These are phyloP conservation scores for Septoria petroselini DNA, from an alignment of 2,329 filamentous ascomycete species.

Conservation along the genomic window DNA sequence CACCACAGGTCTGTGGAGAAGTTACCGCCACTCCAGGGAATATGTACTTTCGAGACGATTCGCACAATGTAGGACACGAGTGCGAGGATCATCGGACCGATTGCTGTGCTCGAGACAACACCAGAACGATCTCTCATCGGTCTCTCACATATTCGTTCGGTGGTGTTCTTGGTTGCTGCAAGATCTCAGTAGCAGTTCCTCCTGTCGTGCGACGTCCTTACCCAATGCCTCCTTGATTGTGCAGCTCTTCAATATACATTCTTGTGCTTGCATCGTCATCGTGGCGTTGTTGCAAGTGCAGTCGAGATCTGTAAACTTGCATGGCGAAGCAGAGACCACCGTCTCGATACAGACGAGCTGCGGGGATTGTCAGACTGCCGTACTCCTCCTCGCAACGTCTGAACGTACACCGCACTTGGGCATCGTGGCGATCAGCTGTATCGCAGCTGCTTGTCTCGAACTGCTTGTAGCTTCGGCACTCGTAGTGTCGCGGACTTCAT, in stretches of 20 bases:
- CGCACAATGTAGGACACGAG: conserved; percentile 14
- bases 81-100: conserved; percentile 15
- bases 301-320: conserved; percentile 6
- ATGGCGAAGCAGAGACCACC: conserved; percentile 5
- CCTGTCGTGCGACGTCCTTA: neutral
- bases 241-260: conserved; percentile 10
- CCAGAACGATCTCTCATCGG: conserved; percentile 6
- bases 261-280: neutral
- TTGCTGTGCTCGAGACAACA: conserved; percentile 1
- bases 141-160: conserved; percentile 10
- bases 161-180: conserved; percentile 17
- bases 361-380: conserved; percentile 2
- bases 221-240: conserved; percentile 11
- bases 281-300: conserved; percentile 15
- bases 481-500: neutral
- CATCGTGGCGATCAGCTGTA: conserved; percentile 13
- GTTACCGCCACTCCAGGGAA: neutral
- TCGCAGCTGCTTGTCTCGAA: conserved; percentile 4
- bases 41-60: conserved; percentile 19
- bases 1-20: conserved; percentile 15
- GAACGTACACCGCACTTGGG: conserved; percentile 11
- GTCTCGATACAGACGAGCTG: conserved; percentile 10
- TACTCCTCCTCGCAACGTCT: neutral
- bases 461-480: neutral
- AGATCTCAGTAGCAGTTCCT: neutral